phyloP scores from a whole-genome alignment of 2,329 filamentous ascomycete species.

The Orbilia ellipsospora region DNA sequence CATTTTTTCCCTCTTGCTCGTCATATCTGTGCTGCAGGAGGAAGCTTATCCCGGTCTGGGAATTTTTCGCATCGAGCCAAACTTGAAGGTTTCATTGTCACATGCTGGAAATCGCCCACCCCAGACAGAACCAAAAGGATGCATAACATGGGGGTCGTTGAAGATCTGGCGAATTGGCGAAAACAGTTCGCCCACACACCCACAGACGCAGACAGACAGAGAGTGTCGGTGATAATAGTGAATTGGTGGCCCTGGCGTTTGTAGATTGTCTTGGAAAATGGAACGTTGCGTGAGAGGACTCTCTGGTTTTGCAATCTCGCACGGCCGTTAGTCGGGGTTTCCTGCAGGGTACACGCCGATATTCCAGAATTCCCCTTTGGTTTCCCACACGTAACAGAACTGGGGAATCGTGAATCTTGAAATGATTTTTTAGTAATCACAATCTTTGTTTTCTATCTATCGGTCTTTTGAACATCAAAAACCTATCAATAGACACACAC shows the following conservation, averaged over 20 bases:
- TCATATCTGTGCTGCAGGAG: conserved; percentile 32
- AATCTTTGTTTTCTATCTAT: neutral
- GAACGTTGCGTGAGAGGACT: neutral
- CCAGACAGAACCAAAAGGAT: neutral
- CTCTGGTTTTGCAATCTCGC: neutral
- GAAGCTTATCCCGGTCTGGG: conserved; percentile 34
- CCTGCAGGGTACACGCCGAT: conserved; percentile 2
- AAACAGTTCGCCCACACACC: conserved; percentile 46
- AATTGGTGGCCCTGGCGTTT: conserved; percentile 3
- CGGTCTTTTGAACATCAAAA: conserved; percentile 1
- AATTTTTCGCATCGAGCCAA: conserved; percentile 13
- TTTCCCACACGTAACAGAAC: no score
- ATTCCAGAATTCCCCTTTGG: neutral
- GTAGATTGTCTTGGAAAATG: conserved; percentile 1
- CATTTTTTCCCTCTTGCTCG: conserved; percentile 8
- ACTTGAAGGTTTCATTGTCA: conserved; percentile 28
- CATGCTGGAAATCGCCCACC: conserved; percentile 28
- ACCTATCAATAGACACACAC: conserved; percentile 25
- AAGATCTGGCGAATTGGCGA: conserved; percentile 49
- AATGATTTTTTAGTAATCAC: conserved; percentile 13
- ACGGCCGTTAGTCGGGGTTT: neutral
- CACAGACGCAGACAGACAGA: neutral
- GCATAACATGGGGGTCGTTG: conserved; percentile 34
- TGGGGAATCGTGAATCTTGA: no score
- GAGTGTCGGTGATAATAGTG: no score